Conservation (phyloP, 495 filamentous ascomycete species). For the Neohortaea acidophila region DNA sequence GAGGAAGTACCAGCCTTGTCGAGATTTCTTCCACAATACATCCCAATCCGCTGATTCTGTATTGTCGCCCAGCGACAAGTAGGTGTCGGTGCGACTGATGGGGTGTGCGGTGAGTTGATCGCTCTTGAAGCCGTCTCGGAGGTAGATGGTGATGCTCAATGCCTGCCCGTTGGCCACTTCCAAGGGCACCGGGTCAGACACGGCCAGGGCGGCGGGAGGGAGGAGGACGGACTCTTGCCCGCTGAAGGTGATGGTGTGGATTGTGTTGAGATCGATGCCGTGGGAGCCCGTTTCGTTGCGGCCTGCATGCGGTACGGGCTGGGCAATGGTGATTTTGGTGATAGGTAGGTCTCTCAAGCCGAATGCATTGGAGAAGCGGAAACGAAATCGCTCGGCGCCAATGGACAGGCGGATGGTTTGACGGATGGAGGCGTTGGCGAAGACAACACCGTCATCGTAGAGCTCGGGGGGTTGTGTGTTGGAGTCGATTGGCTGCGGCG, state of each 20-base stretch:
- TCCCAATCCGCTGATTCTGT: conserved; percentile 34
- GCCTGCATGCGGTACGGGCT: conserved; percentile 28
- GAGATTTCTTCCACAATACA: conserved; percentile 16
- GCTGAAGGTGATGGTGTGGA: conserved; percentile 42
- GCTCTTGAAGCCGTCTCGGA: conserved; percentile 39
- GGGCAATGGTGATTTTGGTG: conserved; percentile 41
- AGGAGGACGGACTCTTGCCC: conserved; percentile 38
- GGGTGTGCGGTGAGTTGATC: conserved; percentile 50
- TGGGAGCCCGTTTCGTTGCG: conserved; percentile 34
- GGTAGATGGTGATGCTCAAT: conserved; percentile 45
- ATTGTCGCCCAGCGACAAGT: conserved; percentile 39
- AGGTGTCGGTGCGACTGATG: conserved; percentile 50
- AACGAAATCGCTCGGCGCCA: conserved; percentile 38
- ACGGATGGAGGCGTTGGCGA: conserved; percentile 45
- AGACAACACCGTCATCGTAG: conserved; percentile 23
- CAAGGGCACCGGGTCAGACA: conserved; percentile 50
- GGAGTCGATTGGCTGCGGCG: conserved; percentile 50
- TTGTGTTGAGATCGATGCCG: conserved; percentile 35
- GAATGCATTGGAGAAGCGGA: conserved; percentile 56
- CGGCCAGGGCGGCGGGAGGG: conserved; percentile 40
- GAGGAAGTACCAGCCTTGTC: conserved; percentile 34
- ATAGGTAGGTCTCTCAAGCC: conserved; percentile 46
- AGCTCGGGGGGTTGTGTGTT: conserved; percentile 48
- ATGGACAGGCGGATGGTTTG: conserved; percentile 50
- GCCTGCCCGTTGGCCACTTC: conserved; percentile 32